A percentile compares a stretch with the other conserved stretches of the same genome.
phyloP scores from a whole-genome alignment of 176 grass and related monocot genomes.

The Leersia perrieri region DNA sequence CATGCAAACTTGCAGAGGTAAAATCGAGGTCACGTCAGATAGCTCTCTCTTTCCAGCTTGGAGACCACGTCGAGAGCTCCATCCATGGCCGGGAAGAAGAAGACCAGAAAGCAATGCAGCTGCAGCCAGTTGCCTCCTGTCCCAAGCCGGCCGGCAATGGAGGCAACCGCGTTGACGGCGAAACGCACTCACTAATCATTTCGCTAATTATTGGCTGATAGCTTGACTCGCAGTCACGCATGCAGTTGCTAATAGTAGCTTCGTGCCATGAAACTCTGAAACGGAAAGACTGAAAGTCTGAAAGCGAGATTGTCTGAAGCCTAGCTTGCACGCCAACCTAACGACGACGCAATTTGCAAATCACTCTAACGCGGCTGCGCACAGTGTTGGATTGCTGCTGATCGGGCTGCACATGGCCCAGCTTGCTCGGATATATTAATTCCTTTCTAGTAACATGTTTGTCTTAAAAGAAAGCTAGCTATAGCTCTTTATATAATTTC shows the following conservation, averaged over 20 bases:
- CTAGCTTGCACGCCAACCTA: neutral
- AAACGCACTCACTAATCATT: neutral
- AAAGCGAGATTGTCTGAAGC: neutral
- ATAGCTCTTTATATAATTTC: neutral
- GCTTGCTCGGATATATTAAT: neutral
- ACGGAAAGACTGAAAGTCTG: neutral
- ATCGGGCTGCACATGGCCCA: neutral
- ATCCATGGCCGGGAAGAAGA: neutral
- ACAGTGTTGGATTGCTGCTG: neutral
- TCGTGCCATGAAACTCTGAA: neutral
- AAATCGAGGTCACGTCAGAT: neutral
- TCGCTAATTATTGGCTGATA: neutral
- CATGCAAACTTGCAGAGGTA: neutral
- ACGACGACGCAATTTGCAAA: neutral
- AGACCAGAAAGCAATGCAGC: neutral
- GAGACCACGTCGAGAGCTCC: neutral
- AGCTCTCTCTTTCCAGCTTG: neutral
- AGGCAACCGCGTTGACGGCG: neutral
- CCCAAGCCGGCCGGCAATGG: neutral
- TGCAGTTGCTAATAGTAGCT: too few species aligned
- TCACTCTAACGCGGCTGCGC: neutral
- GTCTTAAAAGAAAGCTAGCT: neutral
- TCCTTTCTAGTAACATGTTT: neutral
- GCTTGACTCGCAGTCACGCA: neutral
- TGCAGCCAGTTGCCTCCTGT: neutral